These are phyloP conservation scores for Cercospora berteroae DNA, from an alignment of 2,329 filamentous ascomycete genomes.

Conservation along the genomic window DNA sequence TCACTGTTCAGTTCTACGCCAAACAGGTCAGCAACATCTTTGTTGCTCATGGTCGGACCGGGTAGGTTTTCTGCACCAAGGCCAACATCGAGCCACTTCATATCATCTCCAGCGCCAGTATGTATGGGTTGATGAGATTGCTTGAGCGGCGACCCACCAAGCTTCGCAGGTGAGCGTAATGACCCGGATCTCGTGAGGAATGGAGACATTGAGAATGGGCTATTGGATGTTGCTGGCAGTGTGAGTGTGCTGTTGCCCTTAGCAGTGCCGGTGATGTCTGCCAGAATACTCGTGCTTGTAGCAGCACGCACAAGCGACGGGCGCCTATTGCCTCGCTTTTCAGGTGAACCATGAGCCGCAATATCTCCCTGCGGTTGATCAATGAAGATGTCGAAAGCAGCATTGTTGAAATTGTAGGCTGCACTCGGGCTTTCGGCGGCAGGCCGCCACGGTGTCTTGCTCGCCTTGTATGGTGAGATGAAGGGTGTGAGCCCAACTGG, in stretches of 20 bases:
- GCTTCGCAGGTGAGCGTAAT: slow-evolving; percentile 31
- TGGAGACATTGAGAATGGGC: slow-evolving; percentile 36
- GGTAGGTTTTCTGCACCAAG: slow-evolving; percentile 28
- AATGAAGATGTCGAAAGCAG: slow-evolving; percentile 61
- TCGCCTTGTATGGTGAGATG: slow-evolving; percentile 34
- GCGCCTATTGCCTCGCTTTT: slow-evolving; percentile 62
- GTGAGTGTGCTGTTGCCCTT: slow-evolving; percentile 48
- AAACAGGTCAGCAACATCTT: slow-evolving; percentile 55
- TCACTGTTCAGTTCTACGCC: slow-evolving; percentile 57
- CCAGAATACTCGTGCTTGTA: slow-evolving; percentile 60
- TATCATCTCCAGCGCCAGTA: slow-evolving; percentile 13
- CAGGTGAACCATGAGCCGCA: slow-evolving; percentile 60
- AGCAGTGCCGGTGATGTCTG: slow-evolving; percentile 57
- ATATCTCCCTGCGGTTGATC: slow-evolving; percentile 40
- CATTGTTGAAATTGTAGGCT: slow-evolving; percentile 30
- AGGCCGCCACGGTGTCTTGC: slow-evolving; percentile 38
- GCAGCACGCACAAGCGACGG: slow-evolving; percentile 62
- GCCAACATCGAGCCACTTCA: slow-evolving; percentile 34
- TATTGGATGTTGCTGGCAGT: slow-evolving; percentile 27
- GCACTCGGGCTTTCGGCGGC: slow-evolving; percentile 27
- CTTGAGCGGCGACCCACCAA: slow-evolving; percentile 37
- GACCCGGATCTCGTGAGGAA: slow-evolving; percentile 28
- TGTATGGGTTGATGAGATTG: slow-evolving; percentile 27
- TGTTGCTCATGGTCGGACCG: slow-evolving; percentile 29
- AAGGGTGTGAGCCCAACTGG: slow-evolving; percentile 49